Evolutionary conservation across 257 asterid species (phyloP), one percentile per base, ranked within the genome.

Genomic region (Knoxia roxburghii): DNA sequence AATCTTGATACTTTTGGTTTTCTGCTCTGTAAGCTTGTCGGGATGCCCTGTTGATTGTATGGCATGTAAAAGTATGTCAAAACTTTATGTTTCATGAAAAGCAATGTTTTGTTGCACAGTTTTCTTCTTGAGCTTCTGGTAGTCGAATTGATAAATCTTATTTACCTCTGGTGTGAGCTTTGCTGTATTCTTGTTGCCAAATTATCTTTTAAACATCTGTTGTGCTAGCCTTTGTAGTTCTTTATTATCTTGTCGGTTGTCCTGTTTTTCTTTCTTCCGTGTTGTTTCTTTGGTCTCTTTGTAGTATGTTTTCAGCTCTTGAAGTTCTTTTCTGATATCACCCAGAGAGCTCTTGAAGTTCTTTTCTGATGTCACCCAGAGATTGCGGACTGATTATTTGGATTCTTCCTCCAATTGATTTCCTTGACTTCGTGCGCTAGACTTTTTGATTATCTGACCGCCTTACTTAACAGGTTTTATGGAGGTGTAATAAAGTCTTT

Each of bases 401-500:
- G 30, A 24, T 21, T 48, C 49, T 43, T 13, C 64, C 30, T 14
- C 37, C 49, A 26, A 3, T 2, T 18, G 30, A 14, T 51, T 18
- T 63, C 27, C 27, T 64, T 51, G 35, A 30, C 6, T 21, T 63
- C 10, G 11, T 40, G 40, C 11, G 18, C 43, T 1, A 39, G 13
- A 41, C 7, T 27, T 29, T 15, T 66, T 41, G 55, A 37, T 40
- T 3, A 40, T 56, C 45, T 43, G 11, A 11, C n/a, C 27, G 26
- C 7, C 39, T n/a, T 26, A 55, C 30, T 17, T 69, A 50, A 27
- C 72, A 94, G 99, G 85, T 94, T 82, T 74, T 94, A 94, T 54
- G 96, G 85, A 86, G 99, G 99, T 67, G 82, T 74, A 41, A 81
- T 94, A 61, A 90, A 88, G 88, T 88, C 99, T 46, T 94, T 75